phyloP scores from a whole-genome alignment of 2,329 filamentous ascomycete species.

The Diplodia scrobiculata region DNA sequence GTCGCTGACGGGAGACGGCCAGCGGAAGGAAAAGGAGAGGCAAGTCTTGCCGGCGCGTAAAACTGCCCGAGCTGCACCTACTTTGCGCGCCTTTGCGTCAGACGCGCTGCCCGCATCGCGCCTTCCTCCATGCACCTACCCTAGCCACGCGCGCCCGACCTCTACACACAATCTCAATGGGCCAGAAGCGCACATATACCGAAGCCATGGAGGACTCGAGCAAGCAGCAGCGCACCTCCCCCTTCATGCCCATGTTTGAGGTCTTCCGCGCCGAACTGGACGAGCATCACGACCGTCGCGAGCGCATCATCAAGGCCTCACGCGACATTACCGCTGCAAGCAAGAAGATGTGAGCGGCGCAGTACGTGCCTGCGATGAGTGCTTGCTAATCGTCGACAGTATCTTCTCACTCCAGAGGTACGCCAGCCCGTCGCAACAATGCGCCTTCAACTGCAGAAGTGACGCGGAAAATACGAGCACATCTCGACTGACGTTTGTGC shows the following conservation, averaged over 20 bases:
- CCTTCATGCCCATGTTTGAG: constrained; percentile 73
- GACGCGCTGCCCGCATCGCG: neutral
- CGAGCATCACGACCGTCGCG: constrained; percentile 88
- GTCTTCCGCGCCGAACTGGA: constrained; percentile 84
- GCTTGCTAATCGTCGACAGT: constrained; percentile 47
- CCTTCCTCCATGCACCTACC: neutral
- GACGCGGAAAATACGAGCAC: neutral
- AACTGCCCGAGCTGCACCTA: neutral
- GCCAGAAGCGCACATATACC: constrained; percentile 43
- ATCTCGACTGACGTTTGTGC: constrained; percentile 19
- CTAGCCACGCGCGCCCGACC: neutral
- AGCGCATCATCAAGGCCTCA: constrained; percentile 86
- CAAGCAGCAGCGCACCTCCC: constrained; percentile 43
- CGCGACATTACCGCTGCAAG: constrained; percentile 90
- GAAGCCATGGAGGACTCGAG: constrained; percentile 41
- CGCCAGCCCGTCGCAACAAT: neutral
- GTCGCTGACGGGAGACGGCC: neutral
- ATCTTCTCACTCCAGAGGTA: constrained; percentile 84
- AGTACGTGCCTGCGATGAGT: neutral
- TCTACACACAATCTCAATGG: constrained; percentile 33
- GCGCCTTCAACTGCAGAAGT: neutral
- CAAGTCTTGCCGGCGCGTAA: constrained; percentile 23
- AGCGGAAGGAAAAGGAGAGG: constrained; percentile 5
- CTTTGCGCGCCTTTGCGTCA: constrained; percentile 3
- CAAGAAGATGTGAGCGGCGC: constrained; percentile 81